phyloP scores from a whole-genome alignment of 169 alveolate genomes.

The Plasmodium falciparum region DNA sequence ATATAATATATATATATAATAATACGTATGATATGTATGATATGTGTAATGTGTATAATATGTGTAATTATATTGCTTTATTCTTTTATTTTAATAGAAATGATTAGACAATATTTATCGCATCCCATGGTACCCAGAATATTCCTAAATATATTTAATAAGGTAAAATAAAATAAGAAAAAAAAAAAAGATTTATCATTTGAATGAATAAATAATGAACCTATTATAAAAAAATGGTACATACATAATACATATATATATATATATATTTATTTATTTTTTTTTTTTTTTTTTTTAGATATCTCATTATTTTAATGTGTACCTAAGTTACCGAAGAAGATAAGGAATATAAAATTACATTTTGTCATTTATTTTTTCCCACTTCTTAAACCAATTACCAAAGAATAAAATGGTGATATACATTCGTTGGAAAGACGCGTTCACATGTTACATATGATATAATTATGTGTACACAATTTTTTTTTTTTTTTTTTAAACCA shows the following conservation, averaged over 20 bases:
- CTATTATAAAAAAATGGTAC: background rate
- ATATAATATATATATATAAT: constrained; percentile 1
- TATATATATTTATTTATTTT: background rate
- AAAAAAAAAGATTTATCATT: background rate
- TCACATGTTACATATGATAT: no score
- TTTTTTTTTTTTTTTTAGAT: constrained; percentile 12
- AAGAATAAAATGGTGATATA: no score
- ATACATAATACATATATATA: background rate
- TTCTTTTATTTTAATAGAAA: constrained; percentile 30
- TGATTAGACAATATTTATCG: constrained; percentile 68
- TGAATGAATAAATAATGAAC: background rate
- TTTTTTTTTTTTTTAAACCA: no score
- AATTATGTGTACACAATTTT: no score
- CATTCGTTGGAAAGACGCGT: no score
- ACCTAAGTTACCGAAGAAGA: constrained; percentile 41
- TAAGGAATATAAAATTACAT: background rate
- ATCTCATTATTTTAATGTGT: constrained; percentile 46
- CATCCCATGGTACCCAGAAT: constrained; percentile 65
- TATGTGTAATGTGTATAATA: background rate
- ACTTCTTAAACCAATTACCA: background rate
- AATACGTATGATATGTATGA: background rate
- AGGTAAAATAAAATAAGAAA: constrained; percentile 31
- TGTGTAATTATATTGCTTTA: background rate
- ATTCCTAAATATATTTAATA: constrained; percentile 37
- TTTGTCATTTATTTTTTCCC: constrained; percentile 6